Evolutionary conservation across 2,329 filamentous ascomycete species (phyloP).

Genomic region (Didymella pinodella): DNA sequence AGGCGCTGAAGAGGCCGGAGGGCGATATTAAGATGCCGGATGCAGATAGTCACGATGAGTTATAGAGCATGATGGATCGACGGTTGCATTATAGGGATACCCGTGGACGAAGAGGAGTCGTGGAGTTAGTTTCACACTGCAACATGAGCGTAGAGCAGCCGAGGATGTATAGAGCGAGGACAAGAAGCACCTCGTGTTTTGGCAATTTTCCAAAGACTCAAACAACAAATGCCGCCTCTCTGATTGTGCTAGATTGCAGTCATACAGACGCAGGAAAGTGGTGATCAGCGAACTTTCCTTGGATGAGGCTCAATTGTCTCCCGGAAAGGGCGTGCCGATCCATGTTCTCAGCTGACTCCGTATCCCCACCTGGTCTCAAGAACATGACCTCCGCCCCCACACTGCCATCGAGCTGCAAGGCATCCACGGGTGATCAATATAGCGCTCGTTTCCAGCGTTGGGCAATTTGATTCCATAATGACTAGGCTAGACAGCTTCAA

Average conservation of each 20-base stretch:
- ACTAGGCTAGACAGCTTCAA: slow-evolving; percentile 8
- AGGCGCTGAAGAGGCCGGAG: slow-evolving; percentile 68
- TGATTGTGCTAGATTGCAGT: background rate
- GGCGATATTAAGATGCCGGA: slow-evolving; percentile 44
- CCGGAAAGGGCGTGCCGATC: slow-evolving; percentile 14
- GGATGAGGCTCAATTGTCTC: slow-evolving; percentile 10
- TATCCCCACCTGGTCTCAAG: slow-evolving; percentile 7
- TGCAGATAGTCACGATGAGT: slow-evolving; percentile 50
- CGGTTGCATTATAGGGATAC: slow-evolving; percentile 19
- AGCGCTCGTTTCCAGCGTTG: slow-evolving; percentile 5
- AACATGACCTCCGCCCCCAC: slow-evolving; percentile 19
- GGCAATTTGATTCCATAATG: slow-evolving; percentile 1
- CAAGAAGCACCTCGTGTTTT: background rate
- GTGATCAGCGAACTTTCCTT: slow-evolving; percentile 5
- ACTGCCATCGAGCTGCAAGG: slow-evolving; percentile 16
- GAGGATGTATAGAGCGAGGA: background rate
- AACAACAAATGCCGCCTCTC: background rate
- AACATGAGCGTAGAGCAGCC: background rate
- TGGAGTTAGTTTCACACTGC: slow-evolving; percentile 6
- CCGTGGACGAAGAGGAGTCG: slow-evolving; percentile 16
- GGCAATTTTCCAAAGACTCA: background rate
- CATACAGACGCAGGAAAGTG: background rate
- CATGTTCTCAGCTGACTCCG: slow-evolving; percentile 16
- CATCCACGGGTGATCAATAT: slow-evolving; percentile 13
- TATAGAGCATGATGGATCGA: slow-evolving; percentile 32